Evolutionary conservation across 176 grass and related monocot genomes (phyloP).

Genomic region (maize (Zea mays)): DNA sequence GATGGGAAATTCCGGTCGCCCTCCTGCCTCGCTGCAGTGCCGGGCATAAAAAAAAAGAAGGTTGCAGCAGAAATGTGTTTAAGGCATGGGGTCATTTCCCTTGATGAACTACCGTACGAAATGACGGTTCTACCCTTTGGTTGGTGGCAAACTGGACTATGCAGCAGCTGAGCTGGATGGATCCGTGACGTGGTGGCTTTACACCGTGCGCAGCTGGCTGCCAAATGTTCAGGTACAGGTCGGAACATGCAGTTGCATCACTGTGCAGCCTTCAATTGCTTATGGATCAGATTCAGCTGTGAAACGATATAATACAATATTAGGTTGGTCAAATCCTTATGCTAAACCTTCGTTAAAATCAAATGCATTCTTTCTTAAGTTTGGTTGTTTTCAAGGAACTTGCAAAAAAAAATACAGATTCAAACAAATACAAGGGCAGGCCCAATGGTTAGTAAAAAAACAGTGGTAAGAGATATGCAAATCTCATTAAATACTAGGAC

Average conservation of each 20-base stretch:
- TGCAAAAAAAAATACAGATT: too few species aligned
- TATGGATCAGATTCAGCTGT: background rate
- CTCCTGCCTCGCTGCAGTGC: background rate
- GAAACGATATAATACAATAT: too few species aligned
- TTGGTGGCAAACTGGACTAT: background rate
- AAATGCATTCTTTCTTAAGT: too few species aligned
- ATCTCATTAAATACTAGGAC: too few species aligned
- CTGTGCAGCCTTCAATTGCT: background rate
- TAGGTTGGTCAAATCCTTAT: too few species aligned
- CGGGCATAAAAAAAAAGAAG: constrained; percentile 31
- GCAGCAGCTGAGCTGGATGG: constrained; percentile 35
- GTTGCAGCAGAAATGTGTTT: constrained; percentile 35
- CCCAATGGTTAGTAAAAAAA: too few species aligned
- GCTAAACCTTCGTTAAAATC: too few species aligned
- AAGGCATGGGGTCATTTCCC: background rate
- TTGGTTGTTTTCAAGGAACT: too few species aligned
- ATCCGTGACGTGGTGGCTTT: constrained; percentile 41
- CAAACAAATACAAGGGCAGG: too few species aligned
- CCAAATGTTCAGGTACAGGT: constrained; percentile 16
- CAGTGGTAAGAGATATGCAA: too few species aligned
- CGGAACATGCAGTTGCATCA: background rate
- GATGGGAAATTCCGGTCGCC: constrained; percentile 30
- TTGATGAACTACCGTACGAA: background rate
- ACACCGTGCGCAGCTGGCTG: constrained; percentile 20
- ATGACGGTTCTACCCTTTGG: constrained; percentile 31